Conservation (phyloP, 139 green algal species). For the Ostreobium quekettii region DNA sequence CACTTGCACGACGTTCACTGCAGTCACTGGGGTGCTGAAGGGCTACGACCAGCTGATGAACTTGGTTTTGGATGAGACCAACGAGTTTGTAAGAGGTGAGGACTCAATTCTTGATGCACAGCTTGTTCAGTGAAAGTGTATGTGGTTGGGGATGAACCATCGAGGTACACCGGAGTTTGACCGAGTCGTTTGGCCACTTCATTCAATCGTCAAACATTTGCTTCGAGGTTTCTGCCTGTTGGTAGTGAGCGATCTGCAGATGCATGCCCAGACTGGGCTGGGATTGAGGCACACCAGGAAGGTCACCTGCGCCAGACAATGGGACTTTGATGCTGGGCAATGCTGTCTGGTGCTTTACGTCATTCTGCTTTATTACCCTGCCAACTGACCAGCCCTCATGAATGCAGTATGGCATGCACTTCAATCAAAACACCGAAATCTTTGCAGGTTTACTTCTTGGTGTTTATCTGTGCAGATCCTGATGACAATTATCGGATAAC, state of each 20-base stretch:
- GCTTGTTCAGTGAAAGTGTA: background rate
- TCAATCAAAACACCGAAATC: background rate
- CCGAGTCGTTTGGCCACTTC: background rate
- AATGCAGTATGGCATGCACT: background rate
- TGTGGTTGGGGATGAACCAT: background rate
- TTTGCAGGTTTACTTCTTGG: background rate
- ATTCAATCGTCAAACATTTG: slow-evolving; percentile 3
- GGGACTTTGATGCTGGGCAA: background rate
- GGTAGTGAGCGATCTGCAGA: background rate
- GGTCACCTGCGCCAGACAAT: background rate
- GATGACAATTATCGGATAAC: slow-evolving; percentile 77
- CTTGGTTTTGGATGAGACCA: slow-evolving; percentile 90
- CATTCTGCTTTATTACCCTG: too few species aligned
- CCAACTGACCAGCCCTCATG: background rate
- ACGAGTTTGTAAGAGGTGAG: slow-evolving; percentile 82
- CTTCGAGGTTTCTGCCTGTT: too few species aligned
- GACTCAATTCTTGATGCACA: background rate
- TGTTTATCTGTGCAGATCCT: slow-evolving; percentile 48
- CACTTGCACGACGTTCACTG: background rate
- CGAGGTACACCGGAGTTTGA: background rate
- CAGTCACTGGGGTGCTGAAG: slow-evolving; percentile 78
- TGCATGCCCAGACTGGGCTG: background rate
- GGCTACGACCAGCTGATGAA: slow-evolving; percentile 98
- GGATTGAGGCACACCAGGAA: background rate
- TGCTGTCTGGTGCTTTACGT: background rate